Evolutionary conservation across 176 grass and related monocot genomes (phyloP).

Genomic region (Ensete ventricosum): DNA sequence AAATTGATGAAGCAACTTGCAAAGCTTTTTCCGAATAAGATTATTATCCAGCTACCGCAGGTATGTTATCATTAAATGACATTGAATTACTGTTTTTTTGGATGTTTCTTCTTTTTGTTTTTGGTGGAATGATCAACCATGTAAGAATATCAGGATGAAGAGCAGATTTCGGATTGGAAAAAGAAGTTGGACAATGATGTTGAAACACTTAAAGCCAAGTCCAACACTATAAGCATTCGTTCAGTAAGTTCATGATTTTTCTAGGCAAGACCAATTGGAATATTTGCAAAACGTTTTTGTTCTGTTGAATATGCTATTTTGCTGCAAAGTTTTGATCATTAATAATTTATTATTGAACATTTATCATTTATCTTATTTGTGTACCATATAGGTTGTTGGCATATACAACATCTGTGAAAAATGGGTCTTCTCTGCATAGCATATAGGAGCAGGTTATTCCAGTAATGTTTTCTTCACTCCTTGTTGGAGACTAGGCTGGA

Average conservation of each 20-base stretch:
- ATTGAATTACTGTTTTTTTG: neutral
- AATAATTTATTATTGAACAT: too few relatives aligned
- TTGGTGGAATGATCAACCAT: slow-evolving; percentile 20
- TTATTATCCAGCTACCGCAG: slow-evolving; percentile 75
- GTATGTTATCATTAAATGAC: slow-evolving; percentile 17
- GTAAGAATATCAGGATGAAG: slow-evolving; percentile 54
- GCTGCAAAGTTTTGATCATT: too few relatives aligned
- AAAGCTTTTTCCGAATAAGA: slow-evolving; percentile 90
- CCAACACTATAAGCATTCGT: slow-evolving; percentile 61
- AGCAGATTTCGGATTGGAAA: slow-evolving; percentile 67
- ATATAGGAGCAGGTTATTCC: too few relatives aligned
- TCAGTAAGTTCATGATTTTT: slow-evolving; percentile 47
- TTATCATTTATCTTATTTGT: too few relatives aligned
- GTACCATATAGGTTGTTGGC: too few relatives aligned
- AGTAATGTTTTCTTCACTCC: too few relatives aligned
- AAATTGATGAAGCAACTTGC: slow-evolving; percentile 69
- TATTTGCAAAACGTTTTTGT: neutral
- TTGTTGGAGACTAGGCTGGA: too few relatives aligned
- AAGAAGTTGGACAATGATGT: slow-evolving; percentile 65
- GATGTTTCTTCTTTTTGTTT: neutral
- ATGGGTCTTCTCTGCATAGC: too few relatives aligned
- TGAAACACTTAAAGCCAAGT: slow-evolving; percentile 86
- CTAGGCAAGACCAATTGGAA: neutral
- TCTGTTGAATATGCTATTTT: neutral
- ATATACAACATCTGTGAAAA: too few relatives aligned